Percentiles rank a stretch among this genome's conserved stretches.
Evolutionary conservation across 164 flowering plant species (phyloP).

Genomic region (Vitis cinerea): DNA sequence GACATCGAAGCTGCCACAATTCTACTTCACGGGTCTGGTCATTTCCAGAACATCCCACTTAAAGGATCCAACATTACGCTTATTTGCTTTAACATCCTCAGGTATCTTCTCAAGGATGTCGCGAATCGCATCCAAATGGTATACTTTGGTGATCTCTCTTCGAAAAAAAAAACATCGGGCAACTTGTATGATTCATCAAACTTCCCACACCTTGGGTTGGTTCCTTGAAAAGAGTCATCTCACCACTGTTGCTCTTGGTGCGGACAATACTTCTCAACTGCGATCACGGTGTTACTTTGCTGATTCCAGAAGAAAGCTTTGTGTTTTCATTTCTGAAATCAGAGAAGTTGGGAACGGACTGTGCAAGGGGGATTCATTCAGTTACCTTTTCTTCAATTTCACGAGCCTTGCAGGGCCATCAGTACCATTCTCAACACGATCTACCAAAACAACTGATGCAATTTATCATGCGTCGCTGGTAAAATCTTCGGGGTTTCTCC

Average conservation of each 20-base stretch:
- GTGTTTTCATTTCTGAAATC: slow-evolving; percentile 88
- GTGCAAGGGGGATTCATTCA: slow-evolving; percentile 69
- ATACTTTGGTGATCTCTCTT: too few relatives aligned
- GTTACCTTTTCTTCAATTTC: slow-evolving; percentile 70
- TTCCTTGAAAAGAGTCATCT: slow-evolving; percentile 26
- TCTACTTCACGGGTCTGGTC: too few relatives aligned
- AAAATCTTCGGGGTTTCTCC: slow-evolving; percentile 63
- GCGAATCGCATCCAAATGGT: too few relatives aligned
- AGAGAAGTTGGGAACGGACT: slow-evolving; percentile 92
- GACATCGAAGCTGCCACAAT: too few relatives aligned
- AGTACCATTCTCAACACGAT: slow-evolving; percentile 48
- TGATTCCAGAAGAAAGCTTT: slow-evolving; percentile 60
- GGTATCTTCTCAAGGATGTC: too few relatives aligned
- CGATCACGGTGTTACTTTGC: slow-evolving; percentile 52
- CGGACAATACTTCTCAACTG: slow-evolving; percentile 56
- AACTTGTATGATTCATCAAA: too few relatives aligned
- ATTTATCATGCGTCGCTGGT: slow-evolving; percentile 63
- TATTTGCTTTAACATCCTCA: too few relatives aligned
- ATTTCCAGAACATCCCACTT: too few relatives aligned
- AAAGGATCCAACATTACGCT: too few relatives aligned
- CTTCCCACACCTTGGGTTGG: too few relatives aligned
- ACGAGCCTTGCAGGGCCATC: slow-evolving; percentile 52
- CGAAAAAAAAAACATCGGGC: too few relatives aligned
- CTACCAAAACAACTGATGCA: slow-evolving; percentile 74
- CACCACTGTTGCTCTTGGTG: slow-evolving; percentile 71